A percentile compares a stretch with the other conserved stretches of the same genome.
Conservation (phyloP, 164 flowering plant genomes). For the Pachysandra terminalis region DNA sequence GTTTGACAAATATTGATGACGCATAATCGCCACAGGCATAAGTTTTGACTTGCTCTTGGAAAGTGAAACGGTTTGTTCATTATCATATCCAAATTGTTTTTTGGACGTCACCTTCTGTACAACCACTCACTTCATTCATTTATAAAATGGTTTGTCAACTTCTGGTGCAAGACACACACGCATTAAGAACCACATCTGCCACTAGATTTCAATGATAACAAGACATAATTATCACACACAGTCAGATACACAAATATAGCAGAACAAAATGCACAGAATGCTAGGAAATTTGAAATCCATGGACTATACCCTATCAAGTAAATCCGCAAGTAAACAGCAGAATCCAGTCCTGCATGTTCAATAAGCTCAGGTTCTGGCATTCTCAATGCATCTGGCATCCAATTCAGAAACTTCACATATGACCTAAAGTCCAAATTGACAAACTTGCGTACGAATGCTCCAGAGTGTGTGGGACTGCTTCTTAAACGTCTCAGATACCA, state of each 20-base stretch:
- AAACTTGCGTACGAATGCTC: constrained; percentile 54
- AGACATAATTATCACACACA: too few relatives aligned
- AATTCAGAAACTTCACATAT: constrained; percentile 55
- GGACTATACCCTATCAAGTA: constrained; percentile 62
- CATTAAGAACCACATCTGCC: too few relatives aligned
- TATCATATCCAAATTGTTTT: neutral
- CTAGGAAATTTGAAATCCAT: neutral
- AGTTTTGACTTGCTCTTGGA: too few relatives aligned
- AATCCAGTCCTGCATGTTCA: constrained; percentile 85
- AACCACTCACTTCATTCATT: neutral
- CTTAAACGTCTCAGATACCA: constrained; percentile 80
- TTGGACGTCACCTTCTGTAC: neutral
- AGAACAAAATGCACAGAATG: neutral
- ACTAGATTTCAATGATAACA: neutral
- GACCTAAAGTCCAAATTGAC: constrained; percentile 72
- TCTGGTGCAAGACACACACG: too few relatives aligned
- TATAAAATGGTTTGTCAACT: too few relatives aligned
- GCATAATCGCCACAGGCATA: neutral
- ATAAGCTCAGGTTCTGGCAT: constrained; percentile 89
- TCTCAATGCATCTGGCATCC: constrained; percentile 77
- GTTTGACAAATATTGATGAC: neutral
- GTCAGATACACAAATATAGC: neutral
- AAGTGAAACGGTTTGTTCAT: neutral
- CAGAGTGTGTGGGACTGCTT: constrained; percentile 41
- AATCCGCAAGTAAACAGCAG: constrained; percentile 76